Evolutionary conservation across 352 stramenopile species (phyloP), one percentile per base, ranked within the genome.

Genomic region (Phytophthora tubulina): DNA sequence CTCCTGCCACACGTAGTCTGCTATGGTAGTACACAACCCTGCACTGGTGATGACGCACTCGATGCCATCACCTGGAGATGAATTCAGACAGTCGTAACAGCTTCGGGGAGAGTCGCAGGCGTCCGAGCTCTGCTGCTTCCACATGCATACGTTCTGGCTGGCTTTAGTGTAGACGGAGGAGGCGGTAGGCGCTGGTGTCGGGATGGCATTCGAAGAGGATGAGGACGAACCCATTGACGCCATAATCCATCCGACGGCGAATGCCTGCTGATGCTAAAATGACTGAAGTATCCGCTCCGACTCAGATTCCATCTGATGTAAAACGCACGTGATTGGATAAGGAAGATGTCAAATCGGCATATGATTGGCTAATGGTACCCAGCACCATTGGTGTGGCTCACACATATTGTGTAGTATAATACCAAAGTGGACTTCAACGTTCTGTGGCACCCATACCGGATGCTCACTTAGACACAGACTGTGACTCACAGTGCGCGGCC

Each of bases 21-120:
- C 44, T 33, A 80, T 76, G 54, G 64, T 78, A 15, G 64, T 76
- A 65, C 73, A 80, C 60, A 78, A 59, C 4, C 73, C 73, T 3
- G 64, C 50, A 27, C 59, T 64, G 6, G 49, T 80, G 66, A 80
- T 78, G 38, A 70, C 64, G 42, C 73, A 80, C 45, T 73, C 42
- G 17, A 72, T 49, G 15, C 53, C 71, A 38, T 69, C 53, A 1
- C 39, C 13, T 13, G 71, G 66, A 27, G 67, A 67, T n/a, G 46
- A 32, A 42, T 81, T 79, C n/a, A 81, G 70, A 52, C 75, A 81
- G 46, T 79, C 71, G 67, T 81, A 79, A 36, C 75, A 81, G 44
- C 71, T 77, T 10, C 71, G 75, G 13, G 75, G 75, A 49, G 57
- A 68, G 58, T 72, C 59, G 50, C 71, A 81, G 21, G 52, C 53